phyloP scores from a whole-genome alignment of 2,329 filamentous ascomycete genomes.

The Hymenoscyphus fructigenus region DNA sequence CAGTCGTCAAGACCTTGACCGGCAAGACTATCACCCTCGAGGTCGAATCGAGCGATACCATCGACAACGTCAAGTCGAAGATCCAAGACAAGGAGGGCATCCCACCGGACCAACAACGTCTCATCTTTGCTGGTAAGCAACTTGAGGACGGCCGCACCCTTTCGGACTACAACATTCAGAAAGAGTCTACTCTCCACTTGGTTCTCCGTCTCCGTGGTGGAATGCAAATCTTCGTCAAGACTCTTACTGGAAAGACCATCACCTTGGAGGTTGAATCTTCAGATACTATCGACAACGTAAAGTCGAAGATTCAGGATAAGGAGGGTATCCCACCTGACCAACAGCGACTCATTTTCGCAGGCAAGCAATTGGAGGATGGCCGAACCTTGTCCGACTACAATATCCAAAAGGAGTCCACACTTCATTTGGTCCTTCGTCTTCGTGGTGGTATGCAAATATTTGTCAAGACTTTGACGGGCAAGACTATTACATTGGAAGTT shows the following conservation, averaged over 20 bases:
- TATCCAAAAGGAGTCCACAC: conserved; percentile 76
- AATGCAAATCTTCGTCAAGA: conserved; percentile 76
- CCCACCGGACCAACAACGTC: conserved; percentile 88
- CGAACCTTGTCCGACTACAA: conserved; percentile 85
- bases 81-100: conserved; percentile 94
- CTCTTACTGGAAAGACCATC: conserved; percentile 68
- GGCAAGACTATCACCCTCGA: conserved; percentile 99
- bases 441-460: conserved; percentile 75
- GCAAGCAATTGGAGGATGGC: conserved; percentile 72
- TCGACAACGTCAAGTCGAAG: conserved; percentile 96
- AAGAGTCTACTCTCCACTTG: conserved; percentile 79
- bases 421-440: conserved; percentile 69
- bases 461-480: conserved; percentile 68
- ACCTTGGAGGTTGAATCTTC: conserved; percentile 67
- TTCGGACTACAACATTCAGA: conserved; percentile 96
- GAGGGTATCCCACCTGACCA: conserved; percentile 71
- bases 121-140: conserved; percentile 94
- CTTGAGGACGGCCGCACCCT: conserved; percentile 89
- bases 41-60: conserved; percentile 99
- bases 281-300: conserved; percentile 70
- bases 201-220: conserved; percentile 80
- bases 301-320: conserved; percentile 71
- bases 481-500: conserved; percentile 70
- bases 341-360: conserved; percentile 69
- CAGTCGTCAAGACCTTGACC: conserved; percentile 76